Conservation (phyloP, 2,329 filamentous ascomycete genomes). For the Penicillium hesseltinei region DNA sequence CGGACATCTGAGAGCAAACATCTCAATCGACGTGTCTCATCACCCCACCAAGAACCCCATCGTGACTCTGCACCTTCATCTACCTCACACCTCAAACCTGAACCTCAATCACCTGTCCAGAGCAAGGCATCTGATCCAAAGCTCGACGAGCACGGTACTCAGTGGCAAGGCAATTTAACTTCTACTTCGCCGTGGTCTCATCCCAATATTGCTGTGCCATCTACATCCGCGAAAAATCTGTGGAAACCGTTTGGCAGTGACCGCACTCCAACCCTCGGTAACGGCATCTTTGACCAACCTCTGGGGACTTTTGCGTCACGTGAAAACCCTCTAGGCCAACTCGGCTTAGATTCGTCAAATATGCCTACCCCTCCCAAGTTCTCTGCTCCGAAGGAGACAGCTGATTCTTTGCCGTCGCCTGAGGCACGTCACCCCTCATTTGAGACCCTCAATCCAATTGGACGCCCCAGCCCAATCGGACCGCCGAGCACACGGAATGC, state of each 20-base stretch:
- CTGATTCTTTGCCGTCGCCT: conserved; percentile 40
- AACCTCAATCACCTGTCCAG: conserved; percentile 2
- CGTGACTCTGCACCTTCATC: conserved; percentile 25
- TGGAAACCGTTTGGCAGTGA: conserved; percentile 59
- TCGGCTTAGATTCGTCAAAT: conserved; percentile 41
- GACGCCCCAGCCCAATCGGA: conserved; percentile 47
- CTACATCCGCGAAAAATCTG: conserved; percentile 48
- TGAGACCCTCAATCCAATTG: conserved; percentile 42
- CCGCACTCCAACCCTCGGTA: conserved; percentile 60
- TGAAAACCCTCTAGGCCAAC: conserved; percentile 42
- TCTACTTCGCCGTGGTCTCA: conserved; percentile 39
- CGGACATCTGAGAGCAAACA: conserved; percentile 35
- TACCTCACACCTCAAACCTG: conserved; percentile 12
- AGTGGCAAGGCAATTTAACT: conserved; percentile 41
- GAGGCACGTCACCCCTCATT: conserved; percentile 39
- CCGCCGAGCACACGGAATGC: conserved; percentile 41
- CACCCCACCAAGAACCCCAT: conserved; percentile 33
- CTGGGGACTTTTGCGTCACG: conserved; percentile 49
- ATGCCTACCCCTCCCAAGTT: conserved; percentile 37
- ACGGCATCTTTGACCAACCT: conserved; percentile 60
- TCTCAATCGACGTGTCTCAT: conserved; percentile 31
- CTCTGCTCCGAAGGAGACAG: conserved; percentile 34
- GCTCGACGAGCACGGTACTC: conserved; percentile 34
- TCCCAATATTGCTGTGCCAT: conserved; percentile 33
- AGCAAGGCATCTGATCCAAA: conserved; percentile 25